phyloP scores from a whole-genome alignment of 1,284 basidiomycete species.

The Vanrija humicola region DNA sequence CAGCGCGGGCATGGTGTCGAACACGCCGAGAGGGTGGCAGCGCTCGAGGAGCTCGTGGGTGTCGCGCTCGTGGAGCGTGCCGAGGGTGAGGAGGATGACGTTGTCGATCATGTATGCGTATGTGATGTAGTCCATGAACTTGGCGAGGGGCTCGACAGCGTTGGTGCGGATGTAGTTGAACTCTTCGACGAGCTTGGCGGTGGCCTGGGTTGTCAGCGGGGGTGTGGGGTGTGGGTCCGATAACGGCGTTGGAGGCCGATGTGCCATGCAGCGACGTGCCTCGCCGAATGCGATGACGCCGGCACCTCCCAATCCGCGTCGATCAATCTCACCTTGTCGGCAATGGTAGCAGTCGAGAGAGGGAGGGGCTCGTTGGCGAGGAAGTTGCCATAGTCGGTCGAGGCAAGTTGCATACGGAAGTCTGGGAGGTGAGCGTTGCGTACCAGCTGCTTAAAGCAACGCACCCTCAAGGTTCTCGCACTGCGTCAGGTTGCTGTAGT shows the following conservation, averaged over 20 bases:
- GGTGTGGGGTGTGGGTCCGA: neutral
- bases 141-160: conserved; percentile 82
- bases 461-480: conserved; percentile 96
- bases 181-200: no score
- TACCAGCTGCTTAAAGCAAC: conserved; percentile 22
- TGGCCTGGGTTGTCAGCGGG: conserved; percentile 10
- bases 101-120: conserved; percentile 99
- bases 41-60: conserved; percentile 94
- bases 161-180: conserved; percentile 72
- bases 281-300: neutral
- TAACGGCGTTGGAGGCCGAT: neutral
- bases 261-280: neutral
- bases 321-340: conserved; percentile 60
- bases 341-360: conserved; percentile 88
- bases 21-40: conserved; percentile 94
- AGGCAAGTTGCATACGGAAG: conserved; percentile 84
- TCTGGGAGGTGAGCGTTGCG: conserved; percentile 53
- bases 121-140: conserved; percentile 98
- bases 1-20: conserved; percentile 98
- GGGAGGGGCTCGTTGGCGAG: conserved; percentile 95
- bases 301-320: neutral
- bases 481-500: conserved; percentile 92
- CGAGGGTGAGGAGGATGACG: conserved; percentile 94
- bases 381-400: conserved; percentile 98
- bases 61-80: conserved; percentile 94